A percentile compares a stretch with the other conserved stretches of the same genome.
Evolutionary conservation across 2,329 filamentous ascomycete species (phyloP).

Genomic region (Phialophora verrucosa): DNA sequence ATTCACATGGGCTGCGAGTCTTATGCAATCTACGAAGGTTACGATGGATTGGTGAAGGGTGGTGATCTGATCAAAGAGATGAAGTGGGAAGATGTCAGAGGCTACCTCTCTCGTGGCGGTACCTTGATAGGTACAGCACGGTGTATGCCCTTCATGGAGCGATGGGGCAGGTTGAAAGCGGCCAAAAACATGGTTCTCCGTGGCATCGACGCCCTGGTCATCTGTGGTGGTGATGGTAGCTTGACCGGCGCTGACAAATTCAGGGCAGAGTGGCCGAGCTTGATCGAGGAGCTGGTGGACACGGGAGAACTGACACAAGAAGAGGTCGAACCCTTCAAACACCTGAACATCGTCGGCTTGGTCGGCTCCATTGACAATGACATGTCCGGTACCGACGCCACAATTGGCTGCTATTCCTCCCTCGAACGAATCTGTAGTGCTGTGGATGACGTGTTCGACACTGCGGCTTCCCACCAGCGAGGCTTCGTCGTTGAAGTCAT

Average conservation of each 20-base stretch:
- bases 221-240: constrained; percentile 95
- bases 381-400: constrained; percentile 94
- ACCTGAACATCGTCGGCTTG: constrained; percentile 94
- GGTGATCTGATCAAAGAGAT: constrained; percentile 86
- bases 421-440: constrained; percentile 91
- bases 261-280: constrained; percentile 85
- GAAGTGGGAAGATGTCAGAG: constrained; percentile 91
- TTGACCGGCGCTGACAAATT: constrained; percentile 95
- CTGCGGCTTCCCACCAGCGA: constrained; percentile 92
- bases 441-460: constrained; percentile 90
- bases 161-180: constrained; percentile 78
- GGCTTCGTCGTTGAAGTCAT: constrained; percentile 99
- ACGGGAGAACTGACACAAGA: constrained; percentile 72
- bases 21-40: constrained; percentile 88
- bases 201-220: constrained; percentile 93
- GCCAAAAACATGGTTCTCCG: constrained; percentile 93
- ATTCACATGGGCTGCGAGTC: constrained; percentile 82
- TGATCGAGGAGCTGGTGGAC: constrained; percentile 82
- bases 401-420: constrained; percentile 95
- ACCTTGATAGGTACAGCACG: constrained; percentile 95
- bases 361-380: constrained; percentile 99
- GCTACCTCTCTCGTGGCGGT: constrained; percentile 90
- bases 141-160: constrained; percentile 90
- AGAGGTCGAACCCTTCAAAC: constrained; percentile 76
- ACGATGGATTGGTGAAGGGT: constrained; percentile 90